A percentile compares a stretch with the other conserved stretches of the same genome.
Evolutionary conservation across 2,329 filamentous ascomycete species (phyloP).

Genomic region (Paecilomyces variotii): DNA sequence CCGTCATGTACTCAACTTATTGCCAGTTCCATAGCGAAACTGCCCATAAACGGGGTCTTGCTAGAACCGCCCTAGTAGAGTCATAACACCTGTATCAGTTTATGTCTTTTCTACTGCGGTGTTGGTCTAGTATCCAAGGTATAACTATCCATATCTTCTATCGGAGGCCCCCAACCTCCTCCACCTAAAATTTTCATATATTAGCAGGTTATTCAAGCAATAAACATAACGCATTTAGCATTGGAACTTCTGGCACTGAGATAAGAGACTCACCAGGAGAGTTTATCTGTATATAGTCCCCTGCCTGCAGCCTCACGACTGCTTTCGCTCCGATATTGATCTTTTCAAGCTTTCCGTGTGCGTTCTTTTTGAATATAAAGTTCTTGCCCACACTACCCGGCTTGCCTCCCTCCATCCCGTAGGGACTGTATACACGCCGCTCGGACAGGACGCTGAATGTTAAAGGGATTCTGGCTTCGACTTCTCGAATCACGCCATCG

Average conservation of each 20-base stretch:
- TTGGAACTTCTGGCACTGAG: neutral
- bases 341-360: conserved; percentile 3
- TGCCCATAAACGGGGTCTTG: no score
- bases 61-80: no score
- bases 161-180: conserved; percentile 6
- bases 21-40: no score
- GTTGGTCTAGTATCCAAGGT: neutral
- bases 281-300: conserved; percentile 7
- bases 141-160: neutral
- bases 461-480: conserved; percentile 68
- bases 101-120: neutral
- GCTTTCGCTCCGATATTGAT: conserved; percentile 7
- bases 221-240: neutral
- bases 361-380: conserved; percentile 7
- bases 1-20: no score
- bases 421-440: conserved; percentile 62
- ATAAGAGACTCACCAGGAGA: conserved; percentile 3
- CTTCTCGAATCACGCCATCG: conserved; percentile 64
- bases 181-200: conserved; percentile 1
- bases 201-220: neutral
- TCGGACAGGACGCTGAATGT: conserved; percentile 71
- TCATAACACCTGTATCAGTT: no score
- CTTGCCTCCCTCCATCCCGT: conserved; percentile 71
- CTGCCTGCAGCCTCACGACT: conserved; percentile 2
- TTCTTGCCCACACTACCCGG: conserved; percentile 6